Conservation (phyloP, 2,329 filamentous ascomycete species). For the Paecilomyces sp. region DNA sequence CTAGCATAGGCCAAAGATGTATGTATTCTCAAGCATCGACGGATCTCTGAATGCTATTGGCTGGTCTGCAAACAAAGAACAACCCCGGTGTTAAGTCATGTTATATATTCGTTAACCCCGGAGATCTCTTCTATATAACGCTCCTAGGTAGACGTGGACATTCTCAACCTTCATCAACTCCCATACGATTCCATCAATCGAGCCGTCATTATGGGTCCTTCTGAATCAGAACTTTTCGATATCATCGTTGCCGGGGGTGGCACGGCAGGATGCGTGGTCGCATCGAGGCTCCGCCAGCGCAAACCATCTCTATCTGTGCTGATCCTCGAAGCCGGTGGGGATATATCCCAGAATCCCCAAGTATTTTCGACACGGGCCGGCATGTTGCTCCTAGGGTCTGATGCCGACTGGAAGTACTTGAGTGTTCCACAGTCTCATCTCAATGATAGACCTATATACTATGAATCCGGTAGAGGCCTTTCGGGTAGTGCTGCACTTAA, state of each 20-base stretch:
- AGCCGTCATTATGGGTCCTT: background rate
- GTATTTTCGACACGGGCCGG: slow-evolving; percentile 2
- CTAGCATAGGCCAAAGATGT: background rate
- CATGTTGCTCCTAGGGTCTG: background rate
- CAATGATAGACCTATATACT: background rate
- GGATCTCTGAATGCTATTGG: background rate
- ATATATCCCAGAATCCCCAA: background rate
- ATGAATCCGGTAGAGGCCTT: background rate
- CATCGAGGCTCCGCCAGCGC: slow-evolving; percentile 1
- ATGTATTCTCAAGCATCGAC: background rate
- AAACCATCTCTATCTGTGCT: background rate
- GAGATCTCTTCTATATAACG: background rate
- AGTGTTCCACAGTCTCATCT: background rate
- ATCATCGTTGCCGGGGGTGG: slow-evolving; percentile 2
- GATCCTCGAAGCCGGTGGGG: slow-evolving; percentile 2
- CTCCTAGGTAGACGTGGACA: background rate
- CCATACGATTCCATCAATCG: background rate
- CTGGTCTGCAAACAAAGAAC: background rate
- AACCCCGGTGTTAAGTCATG: background rate
- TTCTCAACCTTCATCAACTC: background rate
- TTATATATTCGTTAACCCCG: background rate
- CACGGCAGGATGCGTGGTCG: slow-evolving; percentile 1
- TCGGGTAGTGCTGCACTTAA: background rate
- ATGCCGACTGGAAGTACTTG: background rate
- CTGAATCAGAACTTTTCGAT: background rate